Evolutionary conservation across 2,329 filamentous ascomycete species (phyloP), one percentile per base, ranked within the genome.

Genomic region (Endoconidiophora laricicola): DNA sequence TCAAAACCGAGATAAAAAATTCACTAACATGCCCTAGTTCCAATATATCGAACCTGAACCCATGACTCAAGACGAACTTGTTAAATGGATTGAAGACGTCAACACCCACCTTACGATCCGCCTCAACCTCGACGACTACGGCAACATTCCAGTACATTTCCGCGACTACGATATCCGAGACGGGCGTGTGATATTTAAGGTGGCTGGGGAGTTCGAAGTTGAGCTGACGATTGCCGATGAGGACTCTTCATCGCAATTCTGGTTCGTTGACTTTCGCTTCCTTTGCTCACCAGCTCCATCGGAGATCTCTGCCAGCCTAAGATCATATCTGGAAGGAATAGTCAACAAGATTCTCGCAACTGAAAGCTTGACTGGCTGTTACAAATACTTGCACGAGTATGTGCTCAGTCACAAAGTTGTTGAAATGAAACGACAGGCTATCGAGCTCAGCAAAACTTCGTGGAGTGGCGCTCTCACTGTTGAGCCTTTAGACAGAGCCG

Each of bases 221-320:
- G 91, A 96, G 61, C 73, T 98, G 47, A 88, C 87, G 1, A 83
- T 96, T 55, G 86, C 84, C 16, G 83, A 88, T 57, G 88, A 96
- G 60, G 82, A 91, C 56, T 76, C 80, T 16, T 71, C 79, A 29
- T 82, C 83, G 49, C 88, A 93, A 58, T 93, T 94, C 60, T 95
- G 83, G 72, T 94, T 96, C 60, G 84, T 96, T 54, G 88, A 96
- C 62, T 79, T 96, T 58, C 78, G 88, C 53, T 87, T 94, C 57
- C 68, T 79, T 12, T 98, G 94, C 61, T 72, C 69, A 6, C 90
- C 90, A 1, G 72, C 79, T 0, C 73, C 83, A 0, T 65, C 63
- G 10, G 66, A 69, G 45, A 59, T 93, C 6, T 71, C 81, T 0
- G 76, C 81, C 23, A 67, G 68, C 3, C 65, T 93, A 42, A 74